A percentile compares a stretch with the other conserved stretches of the same genome.
Conservation (phyloP, 306 rosid species). For the Cicer bijugum region DNA sequence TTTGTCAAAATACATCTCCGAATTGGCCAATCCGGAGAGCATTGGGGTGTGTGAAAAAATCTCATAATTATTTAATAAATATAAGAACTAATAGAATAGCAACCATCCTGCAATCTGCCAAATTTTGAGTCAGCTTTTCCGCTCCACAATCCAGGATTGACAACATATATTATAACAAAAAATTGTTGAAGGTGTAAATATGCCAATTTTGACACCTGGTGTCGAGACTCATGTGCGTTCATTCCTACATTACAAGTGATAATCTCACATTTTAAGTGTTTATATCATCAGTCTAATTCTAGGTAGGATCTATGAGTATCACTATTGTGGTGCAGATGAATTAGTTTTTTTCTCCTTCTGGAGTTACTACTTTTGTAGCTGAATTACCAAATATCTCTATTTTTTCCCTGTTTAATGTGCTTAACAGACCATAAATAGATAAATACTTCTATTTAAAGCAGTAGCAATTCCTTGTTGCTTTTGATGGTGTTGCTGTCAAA, state of each 20-base stretch:
- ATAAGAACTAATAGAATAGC: not conserved
- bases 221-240: not conserved
- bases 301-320: constrained; percentile 22
- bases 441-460: constrained; percentile 3
- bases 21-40: too few relatives aligned
- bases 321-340: not conserved
- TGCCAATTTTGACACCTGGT: not conserved
- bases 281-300: not conserved
- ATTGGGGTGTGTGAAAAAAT: too few relatives aligned
- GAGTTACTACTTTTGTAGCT: constrained; percentile 22
- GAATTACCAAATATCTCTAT: not conserved
- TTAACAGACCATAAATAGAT: not conserved
- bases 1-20: too few relatives aligned
- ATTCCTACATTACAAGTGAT: not conserved
- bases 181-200: not conserved
- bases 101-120: not conserved
- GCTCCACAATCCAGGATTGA: not conserved
- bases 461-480: not conserved
- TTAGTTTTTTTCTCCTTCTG: not conserved
- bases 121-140: not conserved
- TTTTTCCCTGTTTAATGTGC: not conserved
- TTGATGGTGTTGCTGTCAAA: not conserved
- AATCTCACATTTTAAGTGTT: constrained; percentile 24
- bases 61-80: not conserved
- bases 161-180: not conserved